Base-by-base conservation (phyloP, 1,284 basidiomycete genomes). In the Ceratobasidium sp. region DNA sequence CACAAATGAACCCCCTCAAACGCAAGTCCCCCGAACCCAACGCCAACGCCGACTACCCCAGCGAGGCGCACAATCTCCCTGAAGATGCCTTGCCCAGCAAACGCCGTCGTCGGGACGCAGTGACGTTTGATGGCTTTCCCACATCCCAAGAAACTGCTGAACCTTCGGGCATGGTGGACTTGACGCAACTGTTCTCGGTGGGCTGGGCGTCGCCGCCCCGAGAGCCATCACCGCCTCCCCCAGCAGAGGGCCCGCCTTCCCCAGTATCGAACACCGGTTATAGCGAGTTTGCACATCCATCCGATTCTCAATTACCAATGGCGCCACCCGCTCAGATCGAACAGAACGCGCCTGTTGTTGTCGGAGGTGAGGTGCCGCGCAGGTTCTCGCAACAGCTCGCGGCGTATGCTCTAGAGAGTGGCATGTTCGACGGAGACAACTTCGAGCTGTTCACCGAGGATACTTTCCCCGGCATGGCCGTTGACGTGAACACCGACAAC, bases 361-460 rank as follows among this genome's bases (percentile, higher is more conserved):
- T 29, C 22, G 2, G 11, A 22, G 67, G 67, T 47, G 67, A 71
- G 48, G 53, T 57, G 8, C 66, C 66, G 14, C 54, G 67, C 22
- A 36, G 67, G 36, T 71, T 59, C 56, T 71, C 67, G 8, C 67
- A 71, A 22, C 67, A 71, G 45, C 54, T 71, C 11, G 67, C 67
- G 4, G 56, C 54, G 27, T 71, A 57, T 45, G 67, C 67, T 6
- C 67, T 71, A n/a, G 54, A 71, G 56, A 59, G 41, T 29, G 56
- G 67, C 17, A 71, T 71, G 67, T 71, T 71, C 24, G 67, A 60
- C 27, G 56, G 45, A 15, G 67, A 71, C 22, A 45, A 19, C 14
- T 71, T 57, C 41, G 50, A 54, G n/a, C 22, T 71, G 36, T 71
- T 71, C 44, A 60, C 50, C 65, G 67, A 71, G n/a, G 67, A 71